Evolutionary conservation across 495 filamentous ascomycete species (phyloP).

Genomic region (Pyronema domesticum): DNA sequence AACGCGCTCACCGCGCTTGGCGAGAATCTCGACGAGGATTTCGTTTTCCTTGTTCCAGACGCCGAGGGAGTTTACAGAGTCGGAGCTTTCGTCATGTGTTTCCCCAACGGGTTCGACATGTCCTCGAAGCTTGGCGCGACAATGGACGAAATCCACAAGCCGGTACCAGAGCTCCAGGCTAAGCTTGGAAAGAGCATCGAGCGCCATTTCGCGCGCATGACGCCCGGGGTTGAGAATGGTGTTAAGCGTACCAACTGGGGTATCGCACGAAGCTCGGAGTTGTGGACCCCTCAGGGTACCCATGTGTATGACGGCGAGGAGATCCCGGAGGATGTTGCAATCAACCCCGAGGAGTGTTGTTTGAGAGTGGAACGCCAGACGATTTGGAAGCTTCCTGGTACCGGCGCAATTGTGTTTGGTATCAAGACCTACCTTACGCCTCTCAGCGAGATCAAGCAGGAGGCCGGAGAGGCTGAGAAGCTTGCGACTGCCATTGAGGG

Average conservation of each 20-base stretch:
- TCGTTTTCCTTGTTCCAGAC: constrained; percentile 47
- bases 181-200: constrained; percentile 66
- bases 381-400: constrained; percentile 50
- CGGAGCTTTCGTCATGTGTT: constrained; percentile 51
- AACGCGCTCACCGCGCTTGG: constrained; percentile 35
- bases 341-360: constrained; percentile 35
- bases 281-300: constrained; percentile 39
- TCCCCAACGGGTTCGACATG: constrained; percentile 54
- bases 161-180: constrained; percentile 48
- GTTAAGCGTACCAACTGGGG: constrained; percentile 48
- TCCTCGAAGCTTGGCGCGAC: constrained; percentile 42
- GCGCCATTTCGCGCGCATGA: constrained; percentile 45
- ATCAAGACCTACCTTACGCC: constrained; percentile 70
- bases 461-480: constrained; percentile 45
- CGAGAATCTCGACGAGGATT: constrained; percentile 52
- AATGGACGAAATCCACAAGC: constrained; percentile 49
- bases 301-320: constrained; percentile 31
- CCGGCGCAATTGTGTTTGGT: constrained; percentile 50
- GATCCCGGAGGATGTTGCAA: constrained; percentile 29
- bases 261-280: constrained; percentile 36
- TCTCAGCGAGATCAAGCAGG: constrained; percentile 42
- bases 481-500: constrained; percentile 59
- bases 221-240: constrained; percentile 32
- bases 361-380: constrained; percentile 63
- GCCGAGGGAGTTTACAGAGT: constrained; percentile 41